These are phyloP conservation scores for Saccharomycopsis selenospora DNA, from an alignment of 805 yeast genomes.

Conservation along the genomic window DNA sequence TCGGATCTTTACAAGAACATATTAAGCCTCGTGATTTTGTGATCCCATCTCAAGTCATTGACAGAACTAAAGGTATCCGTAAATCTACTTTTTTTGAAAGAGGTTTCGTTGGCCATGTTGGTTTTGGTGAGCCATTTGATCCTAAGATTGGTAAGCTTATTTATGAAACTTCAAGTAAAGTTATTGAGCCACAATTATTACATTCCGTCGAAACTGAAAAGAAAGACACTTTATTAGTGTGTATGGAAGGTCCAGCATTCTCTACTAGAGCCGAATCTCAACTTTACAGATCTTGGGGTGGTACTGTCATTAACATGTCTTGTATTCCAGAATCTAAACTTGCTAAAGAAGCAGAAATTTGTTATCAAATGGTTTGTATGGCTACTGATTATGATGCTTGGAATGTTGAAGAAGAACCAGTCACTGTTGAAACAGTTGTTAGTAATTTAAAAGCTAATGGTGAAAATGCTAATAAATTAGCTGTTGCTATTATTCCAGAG, in stretches of 20 bases:
- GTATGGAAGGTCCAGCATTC: constrained; percentile 99
- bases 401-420: constrained; percentile 93
- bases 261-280: constrained; percentile 94
- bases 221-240: constrained; percentile 75
- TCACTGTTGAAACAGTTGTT: constrained; percentile 95
- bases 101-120: constrained; percentile 96
- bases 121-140: constrained; percentile 96
- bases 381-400: constrained; percentile 98
- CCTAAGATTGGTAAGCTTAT: constrained; percentile 59
- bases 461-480: constrained; percentile 74
- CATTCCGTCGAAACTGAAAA: constrained; percentile 62
- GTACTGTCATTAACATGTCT: constrained; percentile 93
- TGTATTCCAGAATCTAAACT: constrained; percentile 95
- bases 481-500: constrained; percentile 58
- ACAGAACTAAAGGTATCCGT: constrained; percentile 93
- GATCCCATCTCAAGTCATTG: constrained; percentile 93
- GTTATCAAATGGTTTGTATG: constrained; percentile 98
- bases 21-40: constrained; percentile 94
- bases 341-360: constrained; percentile 94
- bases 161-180: constrained; percentile 40
- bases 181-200: constrained; percentile 35
- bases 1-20: constrained; percentile 85
- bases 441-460: constrained; percentile 84
- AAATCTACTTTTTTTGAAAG: constrained; percentile 81
- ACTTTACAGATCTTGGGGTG: constrained; percentile 83